Base-by-base conservation (phyloP, 441 rosid species). In the Biscutella laevigata region DNA sequence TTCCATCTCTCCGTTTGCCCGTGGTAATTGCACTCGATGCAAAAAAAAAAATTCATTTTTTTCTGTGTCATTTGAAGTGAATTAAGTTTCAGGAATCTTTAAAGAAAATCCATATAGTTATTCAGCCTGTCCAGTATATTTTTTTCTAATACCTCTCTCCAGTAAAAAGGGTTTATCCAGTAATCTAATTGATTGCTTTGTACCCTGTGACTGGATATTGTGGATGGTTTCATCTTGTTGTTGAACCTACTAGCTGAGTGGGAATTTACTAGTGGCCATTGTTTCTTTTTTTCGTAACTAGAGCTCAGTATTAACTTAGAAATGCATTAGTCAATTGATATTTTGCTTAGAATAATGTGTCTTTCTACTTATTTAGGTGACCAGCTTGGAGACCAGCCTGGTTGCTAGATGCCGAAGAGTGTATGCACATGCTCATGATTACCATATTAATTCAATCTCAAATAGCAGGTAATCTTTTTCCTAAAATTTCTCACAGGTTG, bases 381-480 rank as follows among this genome's bases (percentile, higher is more conserved):
- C 95, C 58, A 84, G 80, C 70, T 77, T 53, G 32, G 99, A 92
- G 75, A 84, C 95, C 43, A 86, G 66, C 75, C 77, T 80, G 59
- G 66, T 81, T 66, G 95, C 99, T 49, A 76, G 95, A 74, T 88
- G 99, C 68, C 88, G 97, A 61, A 78, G 97, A 73, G 81, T 92
- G 30, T 88, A 92, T 75, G 92, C 94, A 20, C 97, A 92, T 74
- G 99, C 97, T 14, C 99, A 92, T 70, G 97, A 94, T 68, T 92
- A 80, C 68, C 82, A 82, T 74, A 78, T 92, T 76, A 88, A 92
- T 68, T 92, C 98, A 24, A 74, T 92, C 53, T 83, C 98, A n/a
- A 83, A 71, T 66, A 92, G 90, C 74, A 88, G 98, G 98, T 85
- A 71, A 79, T 79, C 59, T 1, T 54, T 59, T 11, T 48, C 7